Base-by-base conservation (phyloP, 805 yeast genomes). In the Tetrapisispora fleetii region DNA sequence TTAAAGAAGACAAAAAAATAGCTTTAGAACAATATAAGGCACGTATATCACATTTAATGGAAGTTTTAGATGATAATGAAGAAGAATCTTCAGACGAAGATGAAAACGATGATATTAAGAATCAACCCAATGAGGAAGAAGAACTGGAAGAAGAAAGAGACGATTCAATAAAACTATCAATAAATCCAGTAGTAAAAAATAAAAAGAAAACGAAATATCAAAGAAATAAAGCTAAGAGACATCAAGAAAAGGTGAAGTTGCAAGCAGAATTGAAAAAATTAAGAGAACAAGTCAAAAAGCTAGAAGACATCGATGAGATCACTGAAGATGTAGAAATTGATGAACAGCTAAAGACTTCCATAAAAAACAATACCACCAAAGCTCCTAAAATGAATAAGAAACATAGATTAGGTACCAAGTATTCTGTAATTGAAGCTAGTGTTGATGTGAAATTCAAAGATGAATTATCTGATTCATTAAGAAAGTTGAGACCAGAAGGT, bases 401-500 rank as follows among this genome's bases (percentile, higher is more conserved):
- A 50, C 62, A 63, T 48, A 70, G 67, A 52, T 58, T 73, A 42
- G 75, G 79, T 46, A 67, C 78, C 10, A 75, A 70, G 52, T 70
- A 73, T 52, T 68, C 74, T 17, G 70, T 80, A 13, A 57, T 73
- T 36, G 74, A 74, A 35, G 72, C 71, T 19, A 70, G 73, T 11
- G 55, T 80, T 37, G 84, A 91, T 58, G 83, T 93, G 27, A 91
- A 93, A 68, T 76, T 93, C 46, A 79, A 95, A 24, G 91, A 87
- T 61, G 99, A 93, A 67, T 74, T 93, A 54, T 80, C 84, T 33
- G 95, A 85, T 58, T 85, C 95, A 16, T 72, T 93, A 58, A 79
- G 96, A 64, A 78, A 80, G 53, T 70, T 93, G 60, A 85, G 79
- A 62, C 93, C 98, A 0, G 99, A 93, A 69, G 98, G 98, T 17